Evolutionary conservation across 805 yeast species (phyloP).

Genomic region (Candida coquimbonensis): DNA sequence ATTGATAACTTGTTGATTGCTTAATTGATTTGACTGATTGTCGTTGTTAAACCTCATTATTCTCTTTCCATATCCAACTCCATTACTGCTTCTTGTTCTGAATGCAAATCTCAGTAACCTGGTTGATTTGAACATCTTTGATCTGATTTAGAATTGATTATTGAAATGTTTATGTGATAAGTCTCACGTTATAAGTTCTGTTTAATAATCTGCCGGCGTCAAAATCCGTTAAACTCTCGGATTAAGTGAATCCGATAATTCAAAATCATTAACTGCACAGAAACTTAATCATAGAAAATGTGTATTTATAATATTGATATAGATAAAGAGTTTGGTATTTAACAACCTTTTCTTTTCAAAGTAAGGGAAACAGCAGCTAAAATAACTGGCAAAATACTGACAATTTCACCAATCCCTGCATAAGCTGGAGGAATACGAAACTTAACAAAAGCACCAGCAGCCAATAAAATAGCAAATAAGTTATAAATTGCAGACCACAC

Average conservation of each 20-base stretch:
- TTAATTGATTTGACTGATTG: background rate
- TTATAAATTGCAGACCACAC: background rate
- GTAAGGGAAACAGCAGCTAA: background rate
- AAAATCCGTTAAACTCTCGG: background rate
- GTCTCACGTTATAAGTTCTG: background rate
- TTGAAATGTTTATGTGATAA: background rate
- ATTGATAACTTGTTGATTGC: slow-evolving; percentile 6
- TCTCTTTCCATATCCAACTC: background rate
- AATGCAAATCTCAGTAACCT: background rate
- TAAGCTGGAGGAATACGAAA: background rate
- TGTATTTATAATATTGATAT: too few species aligned
- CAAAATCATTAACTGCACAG: too few species aligned
- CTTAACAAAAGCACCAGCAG: background rate
- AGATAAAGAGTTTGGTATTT: too few species aligned
- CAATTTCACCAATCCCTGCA: background rate
- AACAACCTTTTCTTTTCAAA: background rate
- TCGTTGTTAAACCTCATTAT: too few species aligned
- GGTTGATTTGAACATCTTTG: slow-evolving; percentile 3
- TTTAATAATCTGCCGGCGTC: too few species aligned
- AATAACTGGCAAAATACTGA: background rate
- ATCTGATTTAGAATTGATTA: background rate
- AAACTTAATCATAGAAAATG: too few species aligned
- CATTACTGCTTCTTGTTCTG: background rate
- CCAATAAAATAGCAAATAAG: background rate
- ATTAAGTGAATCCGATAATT: background rate